Evolutionary conservation across 2,329 filamentous ascomycete species (phyloP).

Genomic region (Pestalotiopsis sp.): DNA sequence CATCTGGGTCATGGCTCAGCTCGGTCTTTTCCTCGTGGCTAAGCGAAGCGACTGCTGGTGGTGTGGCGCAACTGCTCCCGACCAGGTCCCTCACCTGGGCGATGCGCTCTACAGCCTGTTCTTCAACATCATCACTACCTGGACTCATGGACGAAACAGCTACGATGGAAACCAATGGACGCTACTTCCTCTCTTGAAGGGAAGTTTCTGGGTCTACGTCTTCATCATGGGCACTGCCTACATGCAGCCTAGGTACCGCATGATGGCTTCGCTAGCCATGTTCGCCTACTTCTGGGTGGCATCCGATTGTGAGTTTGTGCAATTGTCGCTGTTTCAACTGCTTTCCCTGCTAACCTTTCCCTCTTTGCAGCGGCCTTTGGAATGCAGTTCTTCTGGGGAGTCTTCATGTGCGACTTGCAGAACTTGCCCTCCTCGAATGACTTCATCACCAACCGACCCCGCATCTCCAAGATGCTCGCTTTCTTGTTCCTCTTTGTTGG

Average conservation of each 20-base stretch:
- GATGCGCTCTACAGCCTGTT: slow-evolving; percentile 46
- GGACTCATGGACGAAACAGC: slow-evolving; percentile 50
- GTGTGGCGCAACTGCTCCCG: slow-evolving; percentile 53
- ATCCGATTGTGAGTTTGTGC: slow-evolving; percentile 28
- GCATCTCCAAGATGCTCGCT: slow-evolving; percentile 45
- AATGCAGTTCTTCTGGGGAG: slow-evolving; percentile 64
- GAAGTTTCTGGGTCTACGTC: slow-evolving; percentile 57
- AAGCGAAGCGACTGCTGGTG: slow-evolving; percentile 62
- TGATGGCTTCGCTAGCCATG: slow-evolving; percentile 47
- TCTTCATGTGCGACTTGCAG: slow-evolving; percentile 63
- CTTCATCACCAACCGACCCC: slow-evolving; percentile 48
- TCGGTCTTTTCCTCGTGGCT: slow-evolving; percentile 59
- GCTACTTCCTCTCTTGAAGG: slow-evolving; percentile 55
- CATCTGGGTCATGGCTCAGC: slow-evolving; percentile 55
- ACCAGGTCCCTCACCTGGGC: slow-evolving; percentile 38
- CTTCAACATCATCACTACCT: slow-evolving; percentile 50
- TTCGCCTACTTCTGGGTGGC: slow-evolving; percentile 53
- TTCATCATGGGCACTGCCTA: slow-evolving; percentile 54
- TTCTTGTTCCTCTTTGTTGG: slow-evolving; percentile 53
- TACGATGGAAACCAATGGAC: slow-evolving; percentile 65
- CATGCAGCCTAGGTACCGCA: slow-evolving; percentile 51
- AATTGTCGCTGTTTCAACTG: neutral
- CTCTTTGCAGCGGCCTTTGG: slow-evolving; percentile 42
- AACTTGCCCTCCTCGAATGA: slow-evolving; percentile 49
- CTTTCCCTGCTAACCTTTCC: slow-evolving; percentile 15